Conservation (phyloP, 2,329 filamentous ascomycete genomes). For the Aspergillus texensis region DNA sequence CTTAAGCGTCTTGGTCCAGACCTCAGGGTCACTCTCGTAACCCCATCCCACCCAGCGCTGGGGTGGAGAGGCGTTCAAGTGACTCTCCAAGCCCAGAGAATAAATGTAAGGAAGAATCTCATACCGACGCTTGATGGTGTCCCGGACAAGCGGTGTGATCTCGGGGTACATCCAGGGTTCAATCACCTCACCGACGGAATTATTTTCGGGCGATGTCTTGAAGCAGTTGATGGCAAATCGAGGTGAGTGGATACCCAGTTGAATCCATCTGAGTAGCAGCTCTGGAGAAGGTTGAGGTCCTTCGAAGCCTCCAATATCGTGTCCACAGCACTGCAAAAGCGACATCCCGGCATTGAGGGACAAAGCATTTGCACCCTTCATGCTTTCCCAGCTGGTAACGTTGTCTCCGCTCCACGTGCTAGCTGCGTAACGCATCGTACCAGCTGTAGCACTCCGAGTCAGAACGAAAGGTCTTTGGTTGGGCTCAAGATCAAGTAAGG, state of each 20-base stretch:
- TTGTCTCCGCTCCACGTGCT: conserved; percentile 77
- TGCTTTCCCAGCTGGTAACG: conserved; percentile 71
- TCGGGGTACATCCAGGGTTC: conserved; percentile 78
- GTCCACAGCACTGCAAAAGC: conserved; percentile 70
- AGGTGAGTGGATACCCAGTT: conserved; percentile 69
- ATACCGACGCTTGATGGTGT: conserved; percentile 70
- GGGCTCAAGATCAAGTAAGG: conserved; percentile 61
- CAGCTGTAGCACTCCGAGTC: conserved; percentile 70
- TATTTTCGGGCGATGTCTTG: conserved; percentile 70
- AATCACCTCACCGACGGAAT: conserved; percentile 70
- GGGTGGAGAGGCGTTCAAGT: conserved; percentile 63
- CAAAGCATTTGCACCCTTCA: conserved; percentile 71
- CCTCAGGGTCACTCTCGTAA: conserved; percentile 66
- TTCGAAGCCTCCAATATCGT: conserved; percentile 77
- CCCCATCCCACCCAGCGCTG: conserved; percentile 76
- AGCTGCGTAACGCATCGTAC: conserved; percentile 70
- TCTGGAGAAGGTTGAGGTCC: conserved; percentile 69
- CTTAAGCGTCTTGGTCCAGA: conserved; percentile 65
- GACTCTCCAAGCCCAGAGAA: conserved; percentile 64
- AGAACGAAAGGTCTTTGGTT: conserved; percentile 67
- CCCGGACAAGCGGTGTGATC: conserved; percentile 63
- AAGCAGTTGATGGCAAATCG: conserved; percentile 79
- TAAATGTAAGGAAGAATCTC: conserved; percentile 74
- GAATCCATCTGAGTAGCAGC: conserved; percentile 72
- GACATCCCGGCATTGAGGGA: conserved; percentile 70